A percentile compares a stretch with the other conserved stretches of the same genome.
phyloP scores from a whole-genome alignment of 495 filamentous ascomycete species.

The Tuber melanosporum region DNA sequence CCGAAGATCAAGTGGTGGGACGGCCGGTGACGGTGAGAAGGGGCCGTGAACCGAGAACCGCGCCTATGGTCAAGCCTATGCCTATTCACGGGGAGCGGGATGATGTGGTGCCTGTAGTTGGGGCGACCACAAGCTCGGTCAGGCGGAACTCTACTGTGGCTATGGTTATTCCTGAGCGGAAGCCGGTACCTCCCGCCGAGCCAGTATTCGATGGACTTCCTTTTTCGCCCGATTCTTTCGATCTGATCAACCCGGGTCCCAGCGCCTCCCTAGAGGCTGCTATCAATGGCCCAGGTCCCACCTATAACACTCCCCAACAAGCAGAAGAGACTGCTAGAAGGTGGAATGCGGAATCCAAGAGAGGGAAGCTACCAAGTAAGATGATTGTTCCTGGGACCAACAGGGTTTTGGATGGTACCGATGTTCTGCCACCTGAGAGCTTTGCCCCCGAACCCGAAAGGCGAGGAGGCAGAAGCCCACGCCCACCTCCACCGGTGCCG shows the following conservation, averaged over 20 bases:
- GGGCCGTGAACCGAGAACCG: conserved; percentile 24
- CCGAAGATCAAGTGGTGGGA: conserved; percentile 30
- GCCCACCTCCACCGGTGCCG: conserved; percentile 34
- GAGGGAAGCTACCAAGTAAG: conserved; percentile 42
- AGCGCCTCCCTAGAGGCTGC: conserved; percentile 42
- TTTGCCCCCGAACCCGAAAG: conserved; percentile 92
- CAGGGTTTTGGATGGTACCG: conserved; percentile 80
- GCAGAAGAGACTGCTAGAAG: conserved; percentile 17
- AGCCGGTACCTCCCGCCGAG: conserved; percentile 27
- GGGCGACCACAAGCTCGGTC: conserved; percentile 9
- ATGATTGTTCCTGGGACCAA: conserved; percentile 80
- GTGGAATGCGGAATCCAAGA: conserved; percentile 44
- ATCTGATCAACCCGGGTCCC: conserved; percentile 60
- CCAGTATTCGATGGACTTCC: conserved; percentile 52
- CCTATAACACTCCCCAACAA: conserved; percentile 7
- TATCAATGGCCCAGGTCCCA: conserved; percentile 8
- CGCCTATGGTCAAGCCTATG: conserved; percentile 39
- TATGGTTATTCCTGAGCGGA: conserved; percentile 31
- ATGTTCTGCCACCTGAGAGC: conserved; percentile 81
- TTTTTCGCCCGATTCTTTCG: conserved; percentile 85
- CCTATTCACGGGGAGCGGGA: conserved; percentile 39
- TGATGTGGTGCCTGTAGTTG: conserved; percentile 9
- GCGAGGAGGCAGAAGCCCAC: conserved; percentile 48
- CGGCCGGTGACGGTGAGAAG: conserved; percentile 18
- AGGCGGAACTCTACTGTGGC: conserved; percentile 33